Evolutionary conservation across 129 eudicot genomes (phyloP), one percentile per base, ranked within the genome.

Genomic region (Flaveria robusta): DNA sequence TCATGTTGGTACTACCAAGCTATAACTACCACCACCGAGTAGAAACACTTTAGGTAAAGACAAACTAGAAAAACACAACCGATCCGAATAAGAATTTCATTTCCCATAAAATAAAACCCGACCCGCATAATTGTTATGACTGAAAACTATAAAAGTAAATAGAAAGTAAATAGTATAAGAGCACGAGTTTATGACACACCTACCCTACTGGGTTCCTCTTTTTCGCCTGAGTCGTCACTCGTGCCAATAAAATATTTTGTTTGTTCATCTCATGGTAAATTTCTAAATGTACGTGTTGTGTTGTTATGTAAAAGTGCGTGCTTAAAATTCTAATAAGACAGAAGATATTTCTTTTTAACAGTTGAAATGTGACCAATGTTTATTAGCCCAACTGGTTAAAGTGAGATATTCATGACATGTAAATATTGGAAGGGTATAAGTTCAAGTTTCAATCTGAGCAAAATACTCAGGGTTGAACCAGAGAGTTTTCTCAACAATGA

Each of bases 191-290:
- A 43, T 54, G 59, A 68, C 20, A 62, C 52, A 42, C 62, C 65
- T 70, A 70, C 55, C 71, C 51, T 29, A 60, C 71, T 70, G 70
- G 52, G 60, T 63, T 60, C 70, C 77, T 0, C 5, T 71, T 70
- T 55, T 70, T 70, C 55, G 39, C 27, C 71, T 60, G 45, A n/a
- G 42, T 66, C 43, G 41, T 42, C 62, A 58, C 31, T 20, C 65
- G 37, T 58, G 37, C 34, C 54, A 46, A 60, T 20, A 62, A 45
- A 37, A 62, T 59, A 72, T 62, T 34, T 20, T 41, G 1, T 18
- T 54, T 22, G 18, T 63, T 79, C 79, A 72, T 66, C 74, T 72
- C 68, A 72, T 79, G 60, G 79, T 65, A 60, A 52, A 52, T 72
- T 79, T 79, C 59, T 72, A 72, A 79, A 79, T 68, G 74, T 68